Evolutionary conservation across 805 yeast genomes (phyloP).

Genomic region (Komagataella mondaviorum): DNA sequence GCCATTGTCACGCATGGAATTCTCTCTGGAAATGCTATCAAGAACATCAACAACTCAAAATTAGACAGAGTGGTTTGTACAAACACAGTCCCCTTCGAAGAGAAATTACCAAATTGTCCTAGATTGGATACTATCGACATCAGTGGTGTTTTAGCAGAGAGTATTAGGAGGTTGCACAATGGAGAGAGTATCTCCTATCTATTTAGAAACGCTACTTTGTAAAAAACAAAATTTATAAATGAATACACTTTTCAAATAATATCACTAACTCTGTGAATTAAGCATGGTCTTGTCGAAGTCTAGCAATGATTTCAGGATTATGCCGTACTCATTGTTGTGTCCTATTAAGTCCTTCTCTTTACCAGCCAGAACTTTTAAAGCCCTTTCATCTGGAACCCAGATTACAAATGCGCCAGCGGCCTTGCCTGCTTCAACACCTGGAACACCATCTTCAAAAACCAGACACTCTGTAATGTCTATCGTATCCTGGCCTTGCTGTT

Average conservation of each 20-base stretch:
- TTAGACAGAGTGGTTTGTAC: slow-evolving; percentile 65
- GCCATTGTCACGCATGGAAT: slow-evolving; percentile 81
- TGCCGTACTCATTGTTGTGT: slow-evolving; percentile 31
- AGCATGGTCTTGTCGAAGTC: slow-evolving; percentile 38
- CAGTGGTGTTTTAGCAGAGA: slow-evolving; percentile 65
- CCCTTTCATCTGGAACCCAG: slow-evolving; percentile 87
- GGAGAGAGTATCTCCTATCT: slow-evolving; percentile 78
- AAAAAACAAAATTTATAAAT: background rate
- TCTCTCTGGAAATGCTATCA: slow-evolving; percentile 60
- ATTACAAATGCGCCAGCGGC: slow-evolving; percentile 78
- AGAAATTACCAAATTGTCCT: slow-evolving; percentile 42
- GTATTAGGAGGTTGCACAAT: slow-evolving; percentile 73
- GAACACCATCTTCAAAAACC: slow-evolving; percentile 90
- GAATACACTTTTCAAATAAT: background rate
- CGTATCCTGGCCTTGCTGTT: slow-evolving; percentile 22
- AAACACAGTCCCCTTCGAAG: slow-evolving; percentile 68
- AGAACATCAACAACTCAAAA: slow-evolving; percentile 55
- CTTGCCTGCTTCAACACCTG: slow-evolving; percentile 79
- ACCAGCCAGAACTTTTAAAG: slow-evolving; percentile 38
- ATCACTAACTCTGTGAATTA: slow-evolving; percentile 18
- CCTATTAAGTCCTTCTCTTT: slow-evolving; percentile 32
- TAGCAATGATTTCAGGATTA: slow-evolving; percentile 33
- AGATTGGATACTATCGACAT: slow-evolving; percentile 59
- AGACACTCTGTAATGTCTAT: slow-evolving; percentile 69
- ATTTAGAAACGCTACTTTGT: slow-evolving; percentile 52